Base-by-base conservation (phyloP, 805 yeast species). In the Torulaspora microellipsoides region DNA sequence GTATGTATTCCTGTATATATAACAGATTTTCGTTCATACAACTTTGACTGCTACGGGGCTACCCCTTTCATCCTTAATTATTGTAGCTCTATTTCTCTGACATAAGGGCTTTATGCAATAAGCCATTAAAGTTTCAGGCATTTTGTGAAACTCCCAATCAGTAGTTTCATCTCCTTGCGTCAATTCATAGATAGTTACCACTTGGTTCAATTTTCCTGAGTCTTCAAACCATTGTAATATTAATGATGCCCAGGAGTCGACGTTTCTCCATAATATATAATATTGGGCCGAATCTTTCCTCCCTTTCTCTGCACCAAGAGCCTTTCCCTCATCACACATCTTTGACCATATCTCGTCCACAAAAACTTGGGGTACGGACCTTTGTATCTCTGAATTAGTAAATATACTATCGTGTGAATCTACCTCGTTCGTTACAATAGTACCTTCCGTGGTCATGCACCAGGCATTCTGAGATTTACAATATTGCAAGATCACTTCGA, bases 131-230 rank as follows among this genome's bases (percentile, higher is more conserved):
- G 60, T 57, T 30, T 75, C 68, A 52, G 85, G 88, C 52, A 89
- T 73, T 11, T 78, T 78, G 42, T 72, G 72, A 53, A 90, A 81
- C 34, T 76, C 83, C 55, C 80, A 78, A 4, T 72, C 69, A 1
- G 60, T 45, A 1, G 78, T 75, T 41, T 76, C 63, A 35, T 84
- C 91, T 41, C 85, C 83, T 45, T 78, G 76, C 0, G 82, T 70
- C 30, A 91, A 61, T 64, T 91, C 98, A 62, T 85, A 89, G 12
- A 89, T 63, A 0, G 98, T 91, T 40, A 91, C 66, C 1, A 91
- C 83, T 1, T 83, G 71, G 5, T 86, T 85, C 42, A 74, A 68
- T 57, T 88, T 95, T 0, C 96, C 96, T 0, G 91, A 77, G 15
- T 71, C 67, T 42, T 85, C 90, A n/a, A 79, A 66, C 90, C 86